These are phyloP conservation scores for Saccharomycopsis sp. DNA, from an alignment of 805 yeast species.

Conservation along the genomic window DNA sequence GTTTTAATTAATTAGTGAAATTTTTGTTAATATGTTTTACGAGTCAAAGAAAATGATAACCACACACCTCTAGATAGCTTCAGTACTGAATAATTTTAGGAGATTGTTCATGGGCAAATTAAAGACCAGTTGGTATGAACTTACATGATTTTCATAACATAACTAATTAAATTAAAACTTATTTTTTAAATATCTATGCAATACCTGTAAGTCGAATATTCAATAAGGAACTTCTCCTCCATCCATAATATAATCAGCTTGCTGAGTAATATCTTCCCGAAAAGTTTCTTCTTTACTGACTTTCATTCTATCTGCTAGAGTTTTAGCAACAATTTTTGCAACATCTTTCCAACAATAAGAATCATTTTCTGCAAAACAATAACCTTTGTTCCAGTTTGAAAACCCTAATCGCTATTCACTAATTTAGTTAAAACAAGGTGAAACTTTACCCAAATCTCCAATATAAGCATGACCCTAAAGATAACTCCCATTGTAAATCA, in stretches of 20 bases:
- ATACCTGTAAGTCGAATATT: too few species aligned
- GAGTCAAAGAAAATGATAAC: too few species aligned
- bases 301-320: conserved; percentile 18
- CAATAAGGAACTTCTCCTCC: too few species aligned
- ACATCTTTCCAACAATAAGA: conserved; percentile 26
- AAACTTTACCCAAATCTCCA: conserved; percentile 26
- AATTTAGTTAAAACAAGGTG: conserved; percentile 23
- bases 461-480: conserved; percentile 30
- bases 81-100: too few species aligned
- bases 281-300: conserved; percentile 19
- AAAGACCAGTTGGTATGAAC: too few species aligned
- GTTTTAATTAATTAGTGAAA: too few species aligned
- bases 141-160: too few species aligned
- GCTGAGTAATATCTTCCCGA: conserved; percentile 20
- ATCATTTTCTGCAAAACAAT: conserved; percentile 27
- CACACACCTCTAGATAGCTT: too few species aligned
- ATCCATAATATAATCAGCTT: conserved; percentile 17
- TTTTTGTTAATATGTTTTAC: too few species aligned
- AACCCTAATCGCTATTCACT: conserved; percentile 18
- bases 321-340: conserved; percentile 20
- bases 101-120: too few species aligned
- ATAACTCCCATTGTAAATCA: conserved; percentile 25
- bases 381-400: conserved; percentile 27
- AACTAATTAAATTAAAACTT: too few species aligned
- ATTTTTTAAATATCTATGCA: too few species aligned